These are phyloP conservation scores for Mycosphaerelloides madeirae DNA, from an alignment of 2,329 filamentous ascomycete species.

Conservation along the genomic window DNA sequence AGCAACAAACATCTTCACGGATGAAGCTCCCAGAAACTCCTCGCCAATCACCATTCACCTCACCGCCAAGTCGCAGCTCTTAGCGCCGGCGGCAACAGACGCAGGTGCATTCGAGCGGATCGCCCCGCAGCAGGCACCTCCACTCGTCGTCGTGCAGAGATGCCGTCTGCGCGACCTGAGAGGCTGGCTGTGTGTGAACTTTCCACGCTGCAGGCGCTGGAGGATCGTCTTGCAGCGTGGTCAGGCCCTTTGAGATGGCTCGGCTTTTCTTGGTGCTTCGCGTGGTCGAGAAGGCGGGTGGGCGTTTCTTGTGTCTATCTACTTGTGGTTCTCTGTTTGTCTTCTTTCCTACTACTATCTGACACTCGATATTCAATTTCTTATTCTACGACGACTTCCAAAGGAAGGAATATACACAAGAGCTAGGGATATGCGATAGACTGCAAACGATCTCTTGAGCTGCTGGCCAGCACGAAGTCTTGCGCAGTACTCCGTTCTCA, in stretches of 20 bases:
- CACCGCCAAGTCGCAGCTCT: constrained; percentile 10
- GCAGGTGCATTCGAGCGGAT: constrained; percentile 9
- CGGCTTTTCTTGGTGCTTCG: too few species aligned
- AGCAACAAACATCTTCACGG: constrained; percentile 1
- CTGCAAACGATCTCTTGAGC: neutral
- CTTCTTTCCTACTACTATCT: too few species aligned
- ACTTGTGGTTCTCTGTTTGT: constrained; percentile 1
- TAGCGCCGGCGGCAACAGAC: constrained; percentile 19
- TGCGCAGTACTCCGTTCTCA: neutral
- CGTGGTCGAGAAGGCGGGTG: too few species aligned
- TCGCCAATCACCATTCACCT: constrained; percentile 11
- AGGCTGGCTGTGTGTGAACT: constrained; percentile 8
- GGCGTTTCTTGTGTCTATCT: too few species aligned
- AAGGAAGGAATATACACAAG: constrained; percentile 4
- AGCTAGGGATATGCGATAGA: constrained; percentile 1
- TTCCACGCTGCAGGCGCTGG: neutral
- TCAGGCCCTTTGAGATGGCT: too few species aligned
- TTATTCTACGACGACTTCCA: neutral
- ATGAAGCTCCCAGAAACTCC: neutral
- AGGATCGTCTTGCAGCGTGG: neutral
- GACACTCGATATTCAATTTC: too few species aligned
- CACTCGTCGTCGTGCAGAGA: constrained; percentile 7
- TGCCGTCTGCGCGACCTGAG: constrained; percentile 12
- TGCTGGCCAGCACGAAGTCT: constrained; percentile 3
- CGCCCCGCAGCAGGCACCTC: constrained; percentile 17